Evolutionary conservation across 495 filamentous ascomycete genomes (phyloP).

Genomic region (Melanomma pulvis-pyrius): DNA sequence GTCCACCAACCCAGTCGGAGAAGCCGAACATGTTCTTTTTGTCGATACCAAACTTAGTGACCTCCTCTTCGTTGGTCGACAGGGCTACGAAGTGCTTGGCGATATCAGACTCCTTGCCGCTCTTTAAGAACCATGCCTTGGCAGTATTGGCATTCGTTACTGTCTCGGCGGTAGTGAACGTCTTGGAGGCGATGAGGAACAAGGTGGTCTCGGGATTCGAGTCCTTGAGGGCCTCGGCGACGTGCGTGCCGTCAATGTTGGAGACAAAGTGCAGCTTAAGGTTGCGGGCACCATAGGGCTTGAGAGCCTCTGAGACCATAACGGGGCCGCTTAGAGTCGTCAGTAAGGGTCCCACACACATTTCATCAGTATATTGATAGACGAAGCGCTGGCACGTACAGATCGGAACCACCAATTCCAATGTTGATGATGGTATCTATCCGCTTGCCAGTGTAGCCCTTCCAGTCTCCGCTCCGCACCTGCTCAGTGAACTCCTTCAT

Average conservation of each 20-base stretch:
- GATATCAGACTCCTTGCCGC: slow-evolving; percentile 76
- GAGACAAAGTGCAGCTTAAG: slow-evolving; percentile 96
- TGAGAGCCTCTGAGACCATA: slow-evolving; percentile 97
- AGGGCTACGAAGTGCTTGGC: slow-evolving; percentile 99
- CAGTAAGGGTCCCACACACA: slow-evolving; percentile 1
- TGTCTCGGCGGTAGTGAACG: slow-evolving; percentile 98
- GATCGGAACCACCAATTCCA: slow-evolving; percentile 96
- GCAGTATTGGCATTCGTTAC: slow-evolving; percentile 94
- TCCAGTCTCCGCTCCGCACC: slow-evolving; percentile 94
- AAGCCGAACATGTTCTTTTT: slow-evolving; percentile 99
- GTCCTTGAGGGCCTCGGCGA: slow-evolving; percentile 85
- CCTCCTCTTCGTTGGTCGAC: slow-evolving; percentile 92
- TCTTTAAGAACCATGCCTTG: slow-evolving; percentile 94
- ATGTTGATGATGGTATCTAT: slow-evolving; percentile 96
- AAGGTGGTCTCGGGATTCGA: slow-evolving; percentile 96
- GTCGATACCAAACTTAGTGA: slow-evolving; percentile 98
- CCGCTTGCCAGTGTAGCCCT: slow-evolving; percentile 97
- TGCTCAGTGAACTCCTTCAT: slow-evolving; percentile 97
- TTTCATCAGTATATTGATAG: background rate
- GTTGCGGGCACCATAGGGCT: slow-evolving; percentile 83
- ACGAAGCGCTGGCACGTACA: slow-evolving; percentile 59
- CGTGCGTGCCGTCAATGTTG: slow-evolving; percentile 98
- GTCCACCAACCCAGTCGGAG: slow-evolving; percentile 95
- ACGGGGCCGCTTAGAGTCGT: slow-evolving; percentile 75
- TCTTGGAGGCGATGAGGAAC: slow-evolving; percentile 98